Percentiles rank a stretch among this genome's conserved stretches.
phyloP scores from a whole-genome alignment of 2,329 filamentous ascomycete genomes.

The Pezicula rhizophila region DNA sequence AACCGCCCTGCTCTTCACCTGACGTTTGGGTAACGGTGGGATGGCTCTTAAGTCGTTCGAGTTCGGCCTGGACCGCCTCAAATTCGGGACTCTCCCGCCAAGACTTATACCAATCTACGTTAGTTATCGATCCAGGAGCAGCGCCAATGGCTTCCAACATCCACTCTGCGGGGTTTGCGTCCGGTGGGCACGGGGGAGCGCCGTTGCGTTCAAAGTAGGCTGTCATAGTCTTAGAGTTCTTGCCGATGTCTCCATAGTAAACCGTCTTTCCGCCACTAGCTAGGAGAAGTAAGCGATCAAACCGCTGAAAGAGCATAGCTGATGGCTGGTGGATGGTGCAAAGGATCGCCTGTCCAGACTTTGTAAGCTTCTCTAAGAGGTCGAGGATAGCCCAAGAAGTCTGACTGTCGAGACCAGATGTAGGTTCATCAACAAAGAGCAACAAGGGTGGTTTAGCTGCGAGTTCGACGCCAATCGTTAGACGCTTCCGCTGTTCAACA shows the following conservation, averaged over 20 bases:
- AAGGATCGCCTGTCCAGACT: slow-evolving; percentile 80
- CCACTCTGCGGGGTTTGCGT: slow-evolving; percentile 75
- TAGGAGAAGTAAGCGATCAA: slow-evolving; percentile 49
- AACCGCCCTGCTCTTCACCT: too few relatives aligned
- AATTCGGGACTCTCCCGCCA: slow-evolving; percentile 35
- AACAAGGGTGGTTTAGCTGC: slow-evolving; percentile 82
- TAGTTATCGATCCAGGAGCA: slow-evolving; percentile 51
- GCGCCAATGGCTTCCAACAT: slow-evolving; percentile 57
- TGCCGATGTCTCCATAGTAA: slow-evolving; percentile 72
- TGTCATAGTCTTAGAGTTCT: slow-evolving; percentile 6
- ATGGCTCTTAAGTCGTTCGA: too few relatives aligned
- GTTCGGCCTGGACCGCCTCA: too few relatives aligned
- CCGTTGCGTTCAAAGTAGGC: slow-evolving; percentile 69
- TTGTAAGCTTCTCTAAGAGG: slow-evolving; percentile 78
- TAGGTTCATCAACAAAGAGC: slow-evolving; percentile 88
- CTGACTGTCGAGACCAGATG: slow-evolving; percentile 84
- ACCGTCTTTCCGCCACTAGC: slow-evolving; percentile 69
- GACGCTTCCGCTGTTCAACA: slow-evolving; percentile 64
- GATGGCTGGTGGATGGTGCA: slow-evolving; percentile 95
- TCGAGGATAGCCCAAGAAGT: slow-evolving; percentile 86
- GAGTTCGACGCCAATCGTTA: slow-evolving; percentile 89
- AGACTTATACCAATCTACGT: slow-evolving; percentile 55
- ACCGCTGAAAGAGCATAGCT: slow-evolving; percentile 64
- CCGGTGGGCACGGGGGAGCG: slow-evolving; percentile 53
- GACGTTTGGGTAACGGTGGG: too few relatives aligned